These are phyloP conservation scores for Lyophyllum semitale DNA, from an alignment of 768 basidiomycete genomes.

Conservation along the genomic window DNA sequence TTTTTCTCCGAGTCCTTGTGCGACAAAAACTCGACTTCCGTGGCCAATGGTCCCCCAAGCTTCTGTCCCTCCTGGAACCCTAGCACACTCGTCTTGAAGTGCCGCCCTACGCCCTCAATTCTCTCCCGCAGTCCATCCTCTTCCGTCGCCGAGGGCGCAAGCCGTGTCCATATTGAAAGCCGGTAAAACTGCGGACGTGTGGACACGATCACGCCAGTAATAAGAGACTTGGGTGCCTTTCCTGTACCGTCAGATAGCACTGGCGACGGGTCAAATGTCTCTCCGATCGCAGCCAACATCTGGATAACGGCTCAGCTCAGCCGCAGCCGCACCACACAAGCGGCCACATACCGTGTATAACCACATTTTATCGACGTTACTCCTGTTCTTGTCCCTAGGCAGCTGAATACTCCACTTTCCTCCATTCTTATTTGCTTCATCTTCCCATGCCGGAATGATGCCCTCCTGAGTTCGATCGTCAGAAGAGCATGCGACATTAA, in stretches of 20 bases:
- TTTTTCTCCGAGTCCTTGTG: constrained; percentile 97
- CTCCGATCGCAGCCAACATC: constrained; percentile 99
- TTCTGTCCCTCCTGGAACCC: constrained; percentile 76
- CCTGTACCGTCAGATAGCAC: constrained; percentile 44
- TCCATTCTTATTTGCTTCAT: constrained; percentile 93
- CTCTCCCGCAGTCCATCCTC: constrained; percentile 69
- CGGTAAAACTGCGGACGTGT: constrained; percentile 95
- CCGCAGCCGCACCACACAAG: background rate
- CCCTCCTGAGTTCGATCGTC: constrained; percentile 62
- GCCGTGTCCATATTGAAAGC: constrained; percentile 95
- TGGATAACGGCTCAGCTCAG: constrained; percentile 30
- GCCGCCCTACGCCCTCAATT: constrained; percentile 80
- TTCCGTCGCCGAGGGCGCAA: constrained; percentile 61
- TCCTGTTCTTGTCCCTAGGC: constrained; percentile 91
- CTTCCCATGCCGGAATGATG: constrained; percentile 98
- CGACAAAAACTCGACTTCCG: constrained; percentile 92
- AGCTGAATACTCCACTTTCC: constrained; percentile 99
- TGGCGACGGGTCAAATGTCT: constrained; percentile 93
- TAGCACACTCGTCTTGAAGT: constrained; percentile 91
- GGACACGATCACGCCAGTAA: constrained; percentile 94
- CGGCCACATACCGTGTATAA: constrained; percentile 78
- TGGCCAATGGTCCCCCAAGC: constrained; percentile 83
- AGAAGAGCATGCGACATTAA: background rate
- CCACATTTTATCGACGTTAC: constrained; percentile 93
- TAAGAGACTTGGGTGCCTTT: constrained; percentile 57